Conservation (phyloP, 2,329 filamentous ascomycete species). For the Fusarium nisikadoi region DNA sequence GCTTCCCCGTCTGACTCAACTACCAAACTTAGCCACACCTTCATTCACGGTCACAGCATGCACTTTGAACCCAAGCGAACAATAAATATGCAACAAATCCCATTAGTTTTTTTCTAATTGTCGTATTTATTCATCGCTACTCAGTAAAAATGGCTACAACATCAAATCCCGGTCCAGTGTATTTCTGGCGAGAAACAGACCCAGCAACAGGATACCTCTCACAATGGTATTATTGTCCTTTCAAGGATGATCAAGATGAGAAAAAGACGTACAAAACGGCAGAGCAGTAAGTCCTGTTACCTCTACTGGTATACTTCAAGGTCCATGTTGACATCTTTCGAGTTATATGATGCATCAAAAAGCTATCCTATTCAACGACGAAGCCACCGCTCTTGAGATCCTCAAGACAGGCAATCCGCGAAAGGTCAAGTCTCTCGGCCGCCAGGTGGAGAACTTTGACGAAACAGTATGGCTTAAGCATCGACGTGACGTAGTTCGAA, state of each 20-base stretch:
- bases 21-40: conserved; percentile 30
- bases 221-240: conserved; percentile 69
- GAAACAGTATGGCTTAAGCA: conserved; percentile 61
- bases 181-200: conserved; percentile 62
- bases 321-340: background rate
- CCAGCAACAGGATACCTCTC: conserved; percentile 65
- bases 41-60: background rate
- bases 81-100: background rate
- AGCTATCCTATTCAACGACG: conserved; percentile 60
- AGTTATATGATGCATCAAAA: conserved; percentile 68
- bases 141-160: conserved; percentile 13
- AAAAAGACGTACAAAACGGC: conserved; percentile 58
- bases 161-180: conserved; percentile 45
- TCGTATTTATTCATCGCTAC: background rate
- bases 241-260: conserved; percentile 53
- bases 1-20: conserved; percentile 37
- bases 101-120: background rate
- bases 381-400: conserved; percentile 57
- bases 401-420: conserved; percentile 59
- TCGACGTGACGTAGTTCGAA: conserved; percentile 64
- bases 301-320: background rate
- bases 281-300: conserved; percentile 56
- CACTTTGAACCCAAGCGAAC: background rate
- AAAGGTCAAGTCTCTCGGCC: conserved; percentile 64
- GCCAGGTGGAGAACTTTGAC: conserved; percentile 64